phyloP scores from a whole-genome alignment of 768 basidiomycete genomes.

The Russula vinacea region DNA sequence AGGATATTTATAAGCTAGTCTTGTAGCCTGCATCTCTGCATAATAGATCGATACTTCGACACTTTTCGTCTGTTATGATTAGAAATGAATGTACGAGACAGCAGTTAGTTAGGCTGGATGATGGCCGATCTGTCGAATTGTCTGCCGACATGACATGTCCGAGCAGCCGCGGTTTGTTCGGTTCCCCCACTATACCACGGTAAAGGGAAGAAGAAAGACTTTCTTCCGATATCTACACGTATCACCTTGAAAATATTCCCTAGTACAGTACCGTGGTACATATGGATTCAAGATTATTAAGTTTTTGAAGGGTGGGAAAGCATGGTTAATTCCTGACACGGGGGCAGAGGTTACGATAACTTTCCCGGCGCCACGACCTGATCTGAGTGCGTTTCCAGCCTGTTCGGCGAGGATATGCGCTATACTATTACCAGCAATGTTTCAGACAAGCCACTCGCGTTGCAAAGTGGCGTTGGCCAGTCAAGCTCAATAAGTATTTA shows the following conservation, averaged over 20 bases:
- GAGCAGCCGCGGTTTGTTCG: not conserved
- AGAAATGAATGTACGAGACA: not conserved
- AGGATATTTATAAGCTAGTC: constrained; percentile 21
- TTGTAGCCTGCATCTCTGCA: constrained; percentile 5
- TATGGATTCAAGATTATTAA: no score
- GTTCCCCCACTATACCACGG: no score
- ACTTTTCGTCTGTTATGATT: not conserved
- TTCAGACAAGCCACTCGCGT: not conserved
- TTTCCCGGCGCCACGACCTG: no score
- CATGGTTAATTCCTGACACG: no score
- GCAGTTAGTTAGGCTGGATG: not conserved
- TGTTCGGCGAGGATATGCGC: not conserved
- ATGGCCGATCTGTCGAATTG: not conserved
- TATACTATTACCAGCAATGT: not conserved
- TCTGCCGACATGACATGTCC: not conserved
- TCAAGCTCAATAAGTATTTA: not conserved
- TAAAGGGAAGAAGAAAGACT: no score
- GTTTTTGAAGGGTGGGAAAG: no score
- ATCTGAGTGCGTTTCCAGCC: not conserved
- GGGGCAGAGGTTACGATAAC: no score
- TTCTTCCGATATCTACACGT: no score
- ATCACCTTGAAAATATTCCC: no score
- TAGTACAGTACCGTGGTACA: no score
- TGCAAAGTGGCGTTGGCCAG: not conserved
- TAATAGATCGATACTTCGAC: constrained; percentile 13